These are phyloP conservation scores for Herpetomonas samuelpessoai DNA, from an alignment of 208 protist genomes.

Conservation along the genomic window DNA sequence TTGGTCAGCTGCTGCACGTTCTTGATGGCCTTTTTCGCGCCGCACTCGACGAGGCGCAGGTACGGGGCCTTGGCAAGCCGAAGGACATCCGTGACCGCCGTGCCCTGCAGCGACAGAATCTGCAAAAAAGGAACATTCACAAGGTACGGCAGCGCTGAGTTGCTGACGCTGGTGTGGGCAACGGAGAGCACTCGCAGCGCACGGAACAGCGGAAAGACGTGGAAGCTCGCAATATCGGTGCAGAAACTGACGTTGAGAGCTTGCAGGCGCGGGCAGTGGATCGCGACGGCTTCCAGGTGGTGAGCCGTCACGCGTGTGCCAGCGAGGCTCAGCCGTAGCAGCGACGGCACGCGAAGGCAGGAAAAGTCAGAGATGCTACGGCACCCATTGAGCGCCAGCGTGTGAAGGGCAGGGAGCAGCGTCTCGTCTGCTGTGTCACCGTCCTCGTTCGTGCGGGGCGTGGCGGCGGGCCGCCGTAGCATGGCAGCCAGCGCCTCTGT, in stretches of 20 bases:
- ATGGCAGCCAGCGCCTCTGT: background rate
- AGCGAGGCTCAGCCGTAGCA: slow-evolving; percentile 1
- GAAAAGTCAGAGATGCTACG: background rate
- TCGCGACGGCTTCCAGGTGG: background rate
- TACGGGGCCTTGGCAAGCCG: slow-evolving; percentile 1
- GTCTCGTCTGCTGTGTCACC: too few species aligned
- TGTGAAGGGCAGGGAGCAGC: background rate
- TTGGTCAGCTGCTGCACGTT: background rate
- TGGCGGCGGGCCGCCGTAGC: background rate
- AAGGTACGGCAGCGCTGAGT: background rate
- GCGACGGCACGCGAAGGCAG: background rate
- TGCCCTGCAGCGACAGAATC: slow-evolving; percentile 1
- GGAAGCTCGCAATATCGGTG: background rate
- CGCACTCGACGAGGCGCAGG: slow-evolving; percentile 1
- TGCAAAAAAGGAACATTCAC: slow-evolving; percentile 5
- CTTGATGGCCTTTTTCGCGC: background rate
- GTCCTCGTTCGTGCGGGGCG: too few species aligned
- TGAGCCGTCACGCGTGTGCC: background rate
- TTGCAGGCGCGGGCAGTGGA: background rate
- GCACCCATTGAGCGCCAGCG: slow-evolving; percentile 2
- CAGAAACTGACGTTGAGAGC: slow-evolving; percentile 1
- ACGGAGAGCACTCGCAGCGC: slow-evolving; percentile 4
- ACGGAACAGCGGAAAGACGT: background rate
- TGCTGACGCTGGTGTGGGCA: background rate
- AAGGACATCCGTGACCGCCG: background rate